Base-by-base conservation (phyloP, 148 eudicot genomes). In the Rhododendron simsii region DNA sequence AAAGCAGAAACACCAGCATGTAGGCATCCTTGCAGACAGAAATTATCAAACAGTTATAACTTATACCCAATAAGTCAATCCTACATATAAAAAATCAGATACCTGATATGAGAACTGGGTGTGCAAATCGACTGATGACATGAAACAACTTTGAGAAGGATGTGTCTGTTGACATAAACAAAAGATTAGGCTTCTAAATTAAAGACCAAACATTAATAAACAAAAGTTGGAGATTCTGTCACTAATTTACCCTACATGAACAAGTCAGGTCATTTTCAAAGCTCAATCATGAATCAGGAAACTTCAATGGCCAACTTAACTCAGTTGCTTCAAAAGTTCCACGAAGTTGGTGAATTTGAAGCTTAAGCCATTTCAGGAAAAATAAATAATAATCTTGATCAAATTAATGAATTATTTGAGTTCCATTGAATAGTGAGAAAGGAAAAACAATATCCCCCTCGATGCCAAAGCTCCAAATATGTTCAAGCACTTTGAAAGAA, bases 51-150 rank as follows among this genome's bases (percentile, higher is more conserved):
- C 50, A 47, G 12, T 47, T 47, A 47, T 47, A 1, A 7, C 50
- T 33, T 81, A 18, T 79, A n/a, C 51, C 44, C 20, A 18, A 26
- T n/a, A 81, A 81, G 37, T 33, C 35, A 37, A 37, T 37, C 39
- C 35, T 33, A 33, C 1, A 33, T 33, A 33, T 33, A 33, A 33
- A 51, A 7, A 80, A 51, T 41, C 33, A 78, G 37, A 81, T 89
- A 94, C 98, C 98, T 94, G 98, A 86, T 94, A 94, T 18, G 98
- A 87, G 84, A 71, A 93, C 74, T 94, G 98, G 15, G 98, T 94
- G 89, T 94, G 98, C 86, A 94, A 88, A 89, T 94, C 98, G 80
- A 93, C 87, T 80, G 98, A 94, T 35, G 98, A 94, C 98, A 94
- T 93, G 84, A 94, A 94, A 89, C 98, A 94, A 67, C 90, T 94